Evolutionary conservation across 306 rosid genomes (phyloP).

Genomic region (Fagus crenata): DNA sequence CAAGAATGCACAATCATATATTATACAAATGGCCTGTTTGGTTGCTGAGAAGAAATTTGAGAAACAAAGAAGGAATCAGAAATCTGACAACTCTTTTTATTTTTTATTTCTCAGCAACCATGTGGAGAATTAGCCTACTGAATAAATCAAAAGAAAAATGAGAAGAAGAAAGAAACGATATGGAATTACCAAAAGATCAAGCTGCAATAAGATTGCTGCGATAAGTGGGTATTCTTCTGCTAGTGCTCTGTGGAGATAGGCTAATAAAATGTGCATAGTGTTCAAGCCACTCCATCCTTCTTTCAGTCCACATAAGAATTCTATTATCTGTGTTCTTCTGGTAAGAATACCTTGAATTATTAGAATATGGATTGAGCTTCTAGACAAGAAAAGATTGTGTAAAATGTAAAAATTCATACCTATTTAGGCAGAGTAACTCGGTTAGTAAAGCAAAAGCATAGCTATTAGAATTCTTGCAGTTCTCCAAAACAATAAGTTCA

Average conservation of each 20-base stretch:
- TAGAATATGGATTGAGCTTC: background rate
- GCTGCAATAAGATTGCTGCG: conserved; percentile 63
- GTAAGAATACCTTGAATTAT: conserved; percentile 26
- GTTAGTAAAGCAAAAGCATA: conserved; percentile 51
- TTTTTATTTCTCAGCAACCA: background rate
- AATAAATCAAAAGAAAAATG: background rate
- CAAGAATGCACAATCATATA: conserved; percentile 17
- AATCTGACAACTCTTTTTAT: background rate
- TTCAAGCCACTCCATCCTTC: conserved; percentile 70
- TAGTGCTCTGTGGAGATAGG: conserved; percentile 55
- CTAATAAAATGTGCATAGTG: conserved; percentile 63
- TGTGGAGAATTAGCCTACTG: no score
- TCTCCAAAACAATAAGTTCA: conserved; percentile 63
- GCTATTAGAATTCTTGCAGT: conserved; percentile 37
- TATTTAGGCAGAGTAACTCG: conserved; percentile 65
- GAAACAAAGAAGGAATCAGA: background rate
- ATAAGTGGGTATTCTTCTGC: conserved; percentile 59
- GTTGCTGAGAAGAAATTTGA: background rate
- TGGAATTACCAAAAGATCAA: conserved; percentile 77
- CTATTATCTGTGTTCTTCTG: conserved; percentile 60
- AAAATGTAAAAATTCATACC: conserved; percentile 40
- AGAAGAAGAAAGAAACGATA: background rate
- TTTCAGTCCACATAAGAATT: conserved; percentile 54
- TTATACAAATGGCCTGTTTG: background rate
- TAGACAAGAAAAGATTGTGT: conserved; percentile 1